These are phyloP conservation scores for Aegilops sharonensis DNA, from an alignment of 176 grass and related monocot species.

Conservation along the genomic window DNA sequence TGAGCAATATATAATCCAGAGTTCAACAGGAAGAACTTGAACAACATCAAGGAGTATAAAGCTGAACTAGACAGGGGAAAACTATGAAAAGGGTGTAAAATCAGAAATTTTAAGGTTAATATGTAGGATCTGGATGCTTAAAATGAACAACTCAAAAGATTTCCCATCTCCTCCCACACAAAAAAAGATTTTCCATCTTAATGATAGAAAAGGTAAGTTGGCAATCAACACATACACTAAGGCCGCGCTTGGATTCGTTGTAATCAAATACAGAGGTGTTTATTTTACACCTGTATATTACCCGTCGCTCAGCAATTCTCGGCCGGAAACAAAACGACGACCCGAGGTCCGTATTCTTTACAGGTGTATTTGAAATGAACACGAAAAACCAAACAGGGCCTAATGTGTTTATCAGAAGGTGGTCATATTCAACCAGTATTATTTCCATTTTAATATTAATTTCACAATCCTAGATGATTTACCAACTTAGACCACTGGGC, in stretches of 20 bases:
- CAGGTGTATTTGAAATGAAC: no score
- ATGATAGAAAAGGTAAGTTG: neutral
- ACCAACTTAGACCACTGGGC: neutral
- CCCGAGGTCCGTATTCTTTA: no score
- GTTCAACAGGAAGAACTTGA: neutral
- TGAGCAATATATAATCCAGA: constrained; percentile 6
- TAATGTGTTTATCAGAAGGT: neutral
- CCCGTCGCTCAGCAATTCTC: no score
- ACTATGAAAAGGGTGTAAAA: neutral
- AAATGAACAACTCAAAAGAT: neutral
- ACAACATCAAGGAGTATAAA: neutral
- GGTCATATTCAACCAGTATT: constrained; percentile 1
- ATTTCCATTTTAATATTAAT: neutral
- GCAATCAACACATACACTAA: constrained; percentile 5
- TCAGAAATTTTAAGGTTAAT: neutral
- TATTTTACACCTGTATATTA: no score
- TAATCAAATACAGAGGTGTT: no score
- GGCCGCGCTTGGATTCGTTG: no score
- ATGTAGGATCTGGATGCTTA: constrained; percentile 6
- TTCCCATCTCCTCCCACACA: neutral
- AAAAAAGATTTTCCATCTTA: neutral
- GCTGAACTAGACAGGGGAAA: neutral
- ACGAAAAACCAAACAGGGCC: no score
- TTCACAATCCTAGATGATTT: neutral
- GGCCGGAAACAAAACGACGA: no score